Evolutionary conservation across 768 basidiomycete genomes (phyloP), one percentile per base, ranked within the genome.

Genomic region (Mycena albidolilacea): DNA sequence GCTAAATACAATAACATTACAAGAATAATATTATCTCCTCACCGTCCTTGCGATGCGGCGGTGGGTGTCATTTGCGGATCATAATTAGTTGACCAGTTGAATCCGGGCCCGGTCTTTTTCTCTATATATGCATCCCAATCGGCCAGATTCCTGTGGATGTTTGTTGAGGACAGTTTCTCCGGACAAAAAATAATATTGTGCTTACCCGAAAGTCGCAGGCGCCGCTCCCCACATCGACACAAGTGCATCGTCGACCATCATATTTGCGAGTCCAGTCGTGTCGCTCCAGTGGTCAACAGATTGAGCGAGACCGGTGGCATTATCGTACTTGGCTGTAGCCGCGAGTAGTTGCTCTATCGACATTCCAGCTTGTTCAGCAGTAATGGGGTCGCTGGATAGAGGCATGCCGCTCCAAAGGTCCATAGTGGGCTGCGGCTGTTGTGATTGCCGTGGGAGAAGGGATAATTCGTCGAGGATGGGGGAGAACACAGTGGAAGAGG

Each of bases 61-160:
- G 68, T 35, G 2, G 38, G 37, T 7, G 44, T 55, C 30, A 70
- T 15, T 59, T 38, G 43, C 12, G 60, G 64, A 50, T 70, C 69
- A 44, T 43, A 64, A 30, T 67, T 63, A 7, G 19, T 64, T 9
- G 67, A 21, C 70, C 70, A 75, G 39, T 60, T 69, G 14, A 71
- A n/a, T 30, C 52, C 68, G 0, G 64, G 54, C 12, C 58, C 50
- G n/a, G 35, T 62, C 66, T 68, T 74, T 9, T 14, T 65, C 17
- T 74, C 73, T 30, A 74, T 70, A 21, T 73, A 76, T 7, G 68
- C 57, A 30, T 76, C 75, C 75, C 75, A 76, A 70, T 72, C 75
- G 12, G 44, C 58, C n/a, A 65, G 39, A 59, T 76, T 73, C 8
- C 68, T 69, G 30, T 30, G 46, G 15, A 37, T 23, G 8, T 30